phyloP scores from a whole-genome alignment of 306 rosid species.

The Alnus glutinosa region DNA sequence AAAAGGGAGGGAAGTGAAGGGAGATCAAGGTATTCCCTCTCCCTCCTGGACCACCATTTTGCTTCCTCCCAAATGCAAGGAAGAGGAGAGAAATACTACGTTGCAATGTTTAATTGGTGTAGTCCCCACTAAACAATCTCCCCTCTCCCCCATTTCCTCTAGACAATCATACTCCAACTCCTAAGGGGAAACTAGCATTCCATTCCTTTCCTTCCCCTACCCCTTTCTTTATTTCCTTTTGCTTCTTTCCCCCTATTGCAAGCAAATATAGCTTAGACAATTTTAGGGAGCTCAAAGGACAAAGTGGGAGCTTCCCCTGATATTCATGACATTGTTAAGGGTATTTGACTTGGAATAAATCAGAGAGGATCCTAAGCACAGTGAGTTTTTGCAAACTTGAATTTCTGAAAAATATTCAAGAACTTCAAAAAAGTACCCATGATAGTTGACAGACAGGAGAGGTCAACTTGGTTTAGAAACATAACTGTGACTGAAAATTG shows the following conservation, averaged over 20 bases:
- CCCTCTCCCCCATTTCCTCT: background rate
- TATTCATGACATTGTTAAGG: background rate
- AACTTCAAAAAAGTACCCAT: slow-evolving; percentile 17
- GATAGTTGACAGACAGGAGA: slow-evolving; percentile 10
- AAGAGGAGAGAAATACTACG: background rate
- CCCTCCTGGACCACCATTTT: background rate
- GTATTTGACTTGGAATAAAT: background rate
- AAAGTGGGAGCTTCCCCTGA: background rate
- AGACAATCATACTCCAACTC: background rate
- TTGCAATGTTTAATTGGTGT: background rate
- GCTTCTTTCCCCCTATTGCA: background rate
- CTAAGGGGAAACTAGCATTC: background rate
- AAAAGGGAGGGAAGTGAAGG: background rate
- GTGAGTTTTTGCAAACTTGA: slow-evolving; percentile 8
- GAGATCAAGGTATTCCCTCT: background rate
- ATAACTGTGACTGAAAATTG: slow-evolving; percentile 11
- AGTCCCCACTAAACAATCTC: background rate
- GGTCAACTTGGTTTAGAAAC: slow-evolving; percentile 28
- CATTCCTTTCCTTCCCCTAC: background rate
- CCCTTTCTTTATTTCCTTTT: background rate
- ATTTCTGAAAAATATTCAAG: slow-evolving; percentile 21
- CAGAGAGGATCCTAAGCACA: background rate
- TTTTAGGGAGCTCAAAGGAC: background rate
- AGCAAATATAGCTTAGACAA: background rate
- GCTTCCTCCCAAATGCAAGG: background rate